Conservation (phyloP, 257 asterid species). For the Salvia splendens region DNA sequence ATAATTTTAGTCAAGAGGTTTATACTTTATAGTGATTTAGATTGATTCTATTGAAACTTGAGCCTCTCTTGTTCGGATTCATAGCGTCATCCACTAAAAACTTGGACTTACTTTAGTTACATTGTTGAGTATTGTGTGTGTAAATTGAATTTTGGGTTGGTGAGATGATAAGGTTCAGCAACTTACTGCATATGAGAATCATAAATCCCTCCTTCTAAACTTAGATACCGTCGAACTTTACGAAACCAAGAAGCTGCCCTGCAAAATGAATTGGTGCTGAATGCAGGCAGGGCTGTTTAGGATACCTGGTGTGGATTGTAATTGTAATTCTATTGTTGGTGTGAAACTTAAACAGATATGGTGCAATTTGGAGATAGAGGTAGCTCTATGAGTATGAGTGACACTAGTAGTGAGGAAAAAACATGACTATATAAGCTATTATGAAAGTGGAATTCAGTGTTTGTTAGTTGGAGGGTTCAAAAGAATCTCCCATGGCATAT, state of each 20-base stretch:
- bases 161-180: background rate
- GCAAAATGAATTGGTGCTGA: constrained; percentile 16
- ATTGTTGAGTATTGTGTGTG: background rate
- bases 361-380: constrained; percentile 21
- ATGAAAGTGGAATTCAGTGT: constrained; percentile 35
- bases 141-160: background rate
- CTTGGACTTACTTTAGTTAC: background rate
- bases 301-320: background rate
- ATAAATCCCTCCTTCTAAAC: constrained; percentile 38
- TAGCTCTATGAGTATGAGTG: constrained; percentile 23
- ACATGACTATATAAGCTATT: constrained; percentile 31
- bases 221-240: constrained; percentile 50
- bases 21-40: no score
- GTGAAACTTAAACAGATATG: constrained; percentile 20
- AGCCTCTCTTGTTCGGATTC: constrained; percentile 23
- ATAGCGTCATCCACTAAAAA: constrained; percentile 14
- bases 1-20: background rate
- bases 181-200: constrained; percentile 28
- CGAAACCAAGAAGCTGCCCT: constrained; percentile 30
- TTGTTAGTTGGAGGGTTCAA: constrained; percentile 42
- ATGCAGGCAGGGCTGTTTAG: background rate
- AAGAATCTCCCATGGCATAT: constrained; percentile 40
- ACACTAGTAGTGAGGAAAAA: constrained; percentile 16
- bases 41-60: constrained; percentile 3
- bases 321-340: constrained; percentile 4